These are phyloP conservation scores for Cystobasidium sp. DNA, from an alignment of 1,284 basidiomycete species.

Conservation along the genomic window DNA sequence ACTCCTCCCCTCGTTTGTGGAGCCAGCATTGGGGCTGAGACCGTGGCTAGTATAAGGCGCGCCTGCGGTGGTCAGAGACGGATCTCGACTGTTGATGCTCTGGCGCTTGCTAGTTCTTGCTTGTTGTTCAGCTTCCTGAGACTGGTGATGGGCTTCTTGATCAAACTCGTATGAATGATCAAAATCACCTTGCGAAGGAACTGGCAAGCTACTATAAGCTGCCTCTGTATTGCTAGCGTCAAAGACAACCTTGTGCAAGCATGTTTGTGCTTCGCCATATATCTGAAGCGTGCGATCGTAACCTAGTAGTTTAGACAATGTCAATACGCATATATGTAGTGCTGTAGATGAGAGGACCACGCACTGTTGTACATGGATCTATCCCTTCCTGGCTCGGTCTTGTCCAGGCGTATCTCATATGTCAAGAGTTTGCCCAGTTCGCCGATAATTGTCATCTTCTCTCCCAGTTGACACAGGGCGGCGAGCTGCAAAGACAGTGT, in stretches of 20 bases:
- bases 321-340: background rate
- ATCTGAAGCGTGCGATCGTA: constrained; percentile 50
- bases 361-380: constrained; percentile 49
- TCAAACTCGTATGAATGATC: constrained; percentile 42
- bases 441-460: constrained; percentile 53
- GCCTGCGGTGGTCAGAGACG: background rate
- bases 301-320: constrained; percentile 26
- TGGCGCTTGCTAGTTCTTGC: constrained; percentile 11
- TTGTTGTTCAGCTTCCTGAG: constrained; percentile 12
- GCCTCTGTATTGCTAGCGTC: constrained; percentile 44
- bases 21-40: background rate
- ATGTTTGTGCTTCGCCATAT: constrained; percentile 51
- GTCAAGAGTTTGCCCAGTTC: constrained; percentile 54
- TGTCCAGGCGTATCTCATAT: constrained; percentile 52
- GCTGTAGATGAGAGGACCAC: constrained; percentile 6
- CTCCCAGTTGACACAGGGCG: constrained; percentile 53
- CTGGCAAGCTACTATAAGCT: constrained; percentile 19
- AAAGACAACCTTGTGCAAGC: constrained; percentile 53
- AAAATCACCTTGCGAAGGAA: constrained; percentile 22
- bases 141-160: constrained; percentile 27
- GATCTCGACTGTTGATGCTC: constrained; percentile 7
- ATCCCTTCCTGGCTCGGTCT: constrained; percentile 49
- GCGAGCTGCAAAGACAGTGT: constrained; percentile 46
- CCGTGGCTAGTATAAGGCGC: constrained; percentile 1
- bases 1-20: background rate